Evolutionary conservation across 257 asterid species (phyloP).

Genomic region (Lavandula angustifolia): DNA sequence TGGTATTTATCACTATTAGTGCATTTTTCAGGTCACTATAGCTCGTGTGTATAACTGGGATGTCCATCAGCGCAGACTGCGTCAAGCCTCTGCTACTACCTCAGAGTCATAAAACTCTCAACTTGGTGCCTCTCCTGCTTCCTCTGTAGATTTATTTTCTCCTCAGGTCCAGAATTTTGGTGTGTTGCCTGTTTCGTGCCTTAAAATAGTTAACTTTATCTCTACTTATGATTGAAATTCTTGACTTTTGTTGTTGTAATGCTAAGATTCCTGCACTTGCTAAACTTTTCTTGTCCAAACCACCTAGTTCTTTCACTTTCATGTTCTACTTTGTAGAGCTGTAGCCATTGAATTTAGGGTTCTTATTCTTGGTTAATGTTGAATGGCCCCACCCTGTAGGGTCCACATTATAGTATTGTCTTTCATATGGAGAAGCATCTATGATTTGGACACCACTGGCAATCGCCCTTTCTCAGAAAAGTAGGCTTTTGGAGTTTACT

Average conservation of each 20-base stretch:
- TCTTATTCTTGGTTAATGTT: slow-evolving; percentile 24
- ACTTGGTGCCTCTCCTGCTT: slow-evolving; percentile 14
- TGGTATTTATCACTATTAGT: slow-evolving; percentile 17
- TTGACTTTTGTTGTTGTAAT: slow-evolving; percentile 32
- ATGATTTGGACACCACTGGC: slow-evolving; percentile 10
- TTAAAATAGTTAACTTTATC: slow-evolving; percentile 19
- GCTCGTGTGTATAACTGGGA: slow-evolving; percentile 97
- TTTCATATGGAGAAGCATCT: neutral
- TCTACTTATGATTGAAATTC: slow-evolving; percentile 18
- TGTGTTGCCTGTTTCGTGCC: slow-evolving; percentile 28
- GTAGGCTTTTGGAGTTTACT: slow-evolving; percentile 29
- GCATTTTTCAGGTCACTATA: slow-evolving; percentile 66
- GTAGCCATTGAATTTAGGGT: slow-evolving; percentile 1
- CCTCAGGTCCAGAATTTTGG: slow-evolving; percentile 5
- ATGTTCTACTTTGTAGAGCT: slow-evolving; percentile 8
- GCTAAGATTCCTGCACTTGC: slow-evolving; percentile 18
- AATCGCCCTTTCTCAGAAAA: slow-evolving; percentile 17
- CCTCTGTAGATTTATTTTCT: slow-evolving; percentile 18
- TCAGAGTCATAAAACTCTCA: slow-evolving; percentile 43
- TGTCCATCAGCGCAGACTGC: slow-evolving; percentile 76
- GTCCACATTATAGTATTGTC: neutral
- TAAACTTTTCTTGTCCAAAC: slow-evolving; percentile 15
- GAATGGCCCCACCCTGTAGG: slow-evolving; percentile 18
- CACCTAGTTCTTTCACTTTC: slow-evolving; percentile 16
- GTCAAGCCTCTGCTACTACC: slow-evolving; percentile 51